These are phyloP conservation scores for Hagleromyces aurorensis DNA, from an alignment of 805 yeast genomes.

Conservation along the genomic window DNA sequence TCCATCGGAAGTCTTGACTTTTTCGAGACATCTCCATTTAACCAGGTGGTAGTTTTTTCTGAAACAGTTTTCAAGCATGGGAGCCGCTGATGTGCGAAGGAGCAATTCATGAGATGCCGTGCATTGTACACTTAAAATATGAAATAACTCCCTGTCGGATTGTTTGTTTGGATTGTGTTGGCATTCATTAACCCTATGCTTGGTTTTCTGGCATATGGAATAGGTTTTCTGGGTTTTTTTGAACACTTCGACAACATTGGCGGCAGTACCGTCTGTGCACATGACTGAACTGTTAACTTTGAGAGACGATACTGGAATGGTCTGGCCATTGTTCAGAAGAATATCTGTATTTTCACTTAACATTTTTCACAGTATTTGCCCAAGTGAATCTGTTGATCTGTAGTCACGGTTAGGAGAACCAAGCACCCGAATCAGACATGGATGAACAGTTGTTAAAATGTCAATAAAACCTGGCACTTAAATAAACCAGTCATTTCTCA, in stretches of 20 bases:
- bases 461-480: no score
- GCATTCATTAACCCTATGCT: constrained; percentile 19
- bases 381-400: not conserved
- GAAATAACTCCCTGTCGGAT: constrained; percentile 12
- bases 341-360: constrained; percentile 35
- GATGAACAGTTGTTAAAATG: no score
- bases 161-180: constrained; percentile 16
- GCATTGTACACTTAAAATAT: constrained; percentile 19
- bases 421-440: no score
- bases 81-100: constrained; percentile 14
- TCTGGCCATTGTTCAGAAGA: constrained; percentile 37
- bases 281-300: constrained; percentile 34
- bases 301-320: constrained; percentile 30
- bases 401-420: no score
- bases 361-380: no score
- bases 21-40: constrained; percentile 15
- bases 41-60: constrained; percentile 15
- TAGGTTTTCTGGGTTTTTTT: constrained; percentile 40
- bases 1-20: constrained; percentile 16
- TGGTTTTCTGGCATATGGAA: constrained; percentile 29
- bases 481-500: no score
- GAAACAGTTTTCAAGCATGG: constrained; percentile 17
- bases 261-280: constrained; percentile 38
- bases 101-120: constrained; percentile 16
- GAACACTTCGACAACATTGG: constrained; percentile 35